Percentiles rank a stretch among this genome's conserved stretches.
Evolutionary conservation across 2,329 filamentous ascomycete species (phyloP).

Genomic region (Podosphaera fusca): DNA sequence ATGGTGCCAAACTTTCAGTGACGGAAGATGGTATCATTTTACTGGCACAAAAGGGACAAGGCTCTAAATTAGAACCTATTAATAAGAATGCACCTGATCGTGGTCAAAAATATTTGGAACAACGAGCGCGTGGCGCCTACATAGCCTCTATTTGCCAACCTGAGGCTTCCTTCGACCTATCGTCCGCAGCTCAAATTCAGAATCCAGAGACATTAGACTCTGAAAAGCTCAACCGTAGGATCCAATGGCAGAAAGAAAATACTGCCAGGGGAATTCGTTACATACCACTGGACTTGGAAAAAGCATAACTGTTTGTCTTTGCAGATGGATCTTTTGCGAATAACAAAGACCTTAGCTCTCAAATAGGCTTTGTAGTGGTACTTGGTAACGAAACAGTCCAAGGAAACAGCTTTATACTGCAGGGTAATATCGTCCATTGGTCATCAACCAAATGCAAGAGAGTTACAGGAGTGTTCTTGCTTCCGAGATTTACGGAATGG

Average conservation of each 20-base stretch:
- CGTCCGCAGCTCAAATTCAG: background rate
- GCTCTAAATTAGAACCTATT: background rate
- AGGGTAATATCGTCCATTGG: background rate
- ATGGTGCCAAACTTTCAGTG: no score
- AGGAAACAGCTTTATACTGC: no score
- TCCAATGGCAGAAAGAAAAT: conserved; percentile 1
- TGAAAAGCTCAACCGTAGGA: background rate
- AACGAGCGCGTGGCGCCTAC: no score
- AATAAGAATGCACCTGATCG: background rate
- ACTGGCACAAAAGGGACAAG: background rate
- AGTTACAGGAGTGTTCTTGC: background rate
- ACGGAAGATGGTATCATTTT: background rate
- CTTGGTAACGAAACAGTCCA: no score
- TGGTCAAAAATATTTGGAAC: background rate
- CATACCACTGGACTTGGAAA: background rate
- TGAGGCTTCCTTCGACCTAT: no score
- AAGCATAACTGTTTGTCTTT: background rate
- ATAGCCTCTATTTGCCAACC: no score
- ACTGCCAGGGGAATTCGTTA: background rate
- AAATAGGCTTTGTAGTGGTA: no score
- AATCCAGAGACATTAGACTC: background rate
- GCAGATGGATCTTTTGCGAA: background rate
- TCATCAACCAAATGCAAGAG: conserved; percentile 1
- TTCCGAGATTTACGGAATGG: no score
- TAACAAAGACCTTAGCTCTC: no score